Percentiles rank a stretch among this genome's conserved stretches.
These are phyloP conservation scores for Blastobotrys indianensis DNA, from an alignment of 1,139 yeast genomes.

Conservation along the genomic window DNA sequence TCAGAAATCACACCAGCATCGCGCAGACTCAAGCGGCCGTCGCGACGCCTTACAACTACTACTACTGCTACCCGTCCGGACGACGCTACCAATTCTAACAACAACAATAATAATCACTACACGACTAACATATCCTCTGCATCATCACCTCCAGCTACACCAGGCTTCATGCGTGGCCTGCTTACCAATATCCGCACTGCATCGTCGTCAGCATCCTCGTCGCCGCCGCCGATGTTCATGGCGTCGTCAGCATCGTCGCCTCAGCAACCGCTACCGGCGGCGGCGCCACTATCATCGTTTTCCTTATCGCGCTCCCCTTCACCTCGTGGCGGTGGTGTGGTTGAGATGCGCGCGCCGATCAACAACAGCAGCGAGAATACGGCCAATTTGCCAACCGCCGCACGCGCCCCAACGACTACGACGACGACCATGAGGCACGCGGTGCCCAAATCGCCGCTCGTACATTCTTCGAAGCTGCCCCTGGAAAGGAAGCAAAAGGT, in stretches of 20 bases:
- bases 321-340: background rate
- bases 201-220: constrained; percentile 2
- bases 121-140: too few relatives aligned
- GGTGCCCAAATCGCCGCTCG: background rate
- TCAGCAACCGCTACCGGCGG: background rate
- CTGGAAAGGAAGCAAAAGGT: constrained; percentile 45
- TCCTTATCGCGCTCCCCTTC: background rate
- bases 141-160: constrained; percentile 9
- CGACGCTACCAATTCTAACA: background rate
- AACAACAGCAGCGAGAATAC: background rate
- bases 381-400: background rate
- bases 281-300: background rate
- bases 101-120: background rate
- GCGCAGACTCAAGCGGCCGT: constrained; percentile 22
- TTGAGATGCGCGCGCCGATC: too few relatives aligned
- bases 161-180: constrained; percentile 21
- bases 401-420: too few relatives aligned
- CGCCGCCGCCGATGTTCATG: background rate
- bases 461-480: constrained; percentile 24
- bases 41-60: constrained; percentile 9
- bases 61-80: constrained; percentile 2
- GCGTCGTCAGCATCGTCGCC: too few relatives aligned
- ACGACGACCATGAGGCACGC: background rate
- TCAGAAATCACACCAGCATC: background rate
- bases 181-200: constrained; percentile 22